Conservation (phyloP, 2,329 filamentous ascomycete species). For the Fusarium robinianum region DNA sequence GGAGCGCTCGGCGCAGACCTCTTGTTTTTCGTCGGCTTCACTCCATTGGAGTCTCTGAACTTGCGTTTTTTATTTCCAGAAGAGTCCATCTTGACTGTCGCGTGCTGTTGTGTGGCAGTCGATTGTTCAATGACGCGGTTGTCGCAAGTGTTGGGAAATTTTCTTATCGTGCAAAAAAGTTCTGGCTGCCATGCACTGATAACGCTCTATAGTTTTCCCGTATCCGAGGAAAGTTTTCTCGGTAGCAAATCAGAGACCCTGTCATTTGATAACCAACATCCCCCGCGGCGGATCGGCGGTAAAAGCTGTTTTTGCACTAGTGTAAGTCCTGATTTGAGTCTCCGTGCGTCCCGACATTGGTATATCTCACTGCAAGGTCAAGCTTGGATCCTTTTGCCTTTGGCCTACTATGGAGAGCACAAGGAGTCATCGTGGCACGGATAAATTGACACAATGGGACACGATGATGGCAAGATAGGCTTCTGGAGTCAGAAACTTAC, state of each 20-base stretch:
- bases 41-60: constrained; percentile 43
- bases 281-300: constrained; percentile 31
- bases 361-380: constrained; percentile 5
- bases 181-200: constrained; percentile 23
- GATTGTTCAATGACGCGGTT: constrained; percentile 16
- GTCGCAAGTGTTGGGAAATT: constrained; percentile 29
- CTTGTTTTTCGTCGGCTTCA: constrained; percentile 34
- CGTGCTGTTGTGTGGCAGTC: constrained; percentile 14
- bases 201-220: constrained; percentile 28
- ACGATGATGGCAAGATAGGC: no score
- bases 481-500: no score
- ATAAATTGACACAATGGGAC: no score
- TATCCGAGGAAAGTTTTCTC: background rate
- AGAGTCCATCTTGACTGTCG: constrained; percentile 40
- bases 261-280: constrained; percentile 5
- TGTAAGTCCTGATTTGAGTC: background rate
- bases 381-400: no score
- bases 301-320: constrained; percentile 28
- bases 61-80: constrained; percentile 52
- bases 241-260: background rate
- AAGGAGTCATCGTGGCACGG: no score
- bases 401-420: no score
- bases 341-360: no score
- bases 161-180: constrained; percentile 38
- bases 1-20: constrained; percentile 32